phyloP scores from a whole-genome alignment of 202 grass and related monocot genomes.

The Elaeis oleifera region DNA sequence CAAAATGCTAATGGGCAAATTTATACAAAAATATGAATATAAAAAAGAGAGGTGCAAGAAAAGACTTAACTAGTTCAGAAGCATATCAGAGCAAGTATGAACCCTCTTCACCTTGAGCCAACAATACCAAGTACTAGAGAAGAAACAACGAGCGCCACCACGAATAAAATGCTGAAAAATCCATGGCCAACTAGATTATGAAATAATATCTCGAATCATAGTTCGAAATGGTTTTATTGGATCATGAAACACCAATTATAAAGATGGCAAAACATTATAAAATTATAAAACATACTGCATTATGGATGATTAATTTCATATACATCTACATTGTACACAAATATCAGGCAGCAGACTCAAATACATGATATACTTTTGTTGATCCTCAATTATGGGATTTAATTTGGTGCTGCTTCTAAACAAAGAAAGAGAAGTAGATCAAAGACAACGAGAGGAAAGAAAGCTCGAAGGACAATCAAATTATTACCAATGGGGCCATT shows the following conservation, averaged over 20 bases:
- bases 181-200: neutral
- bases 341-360: too few species aligned
- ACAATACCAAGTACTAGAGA: slow-evolving; percentile 25
- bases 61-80: neutral
- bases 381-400: too few species aligned
- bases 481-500: slow-evolving; percentile 55
- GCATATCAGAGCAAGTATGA: neutral
- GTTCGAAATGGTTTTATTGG: too few species aligned
- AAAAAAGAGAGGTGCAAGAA: too few species aligned
- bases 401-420: slow-evolving; percentile 7
- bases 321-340: too few species aligned
- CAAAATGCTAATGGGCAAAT: too few species aligned
- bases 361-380: too few species aligned
- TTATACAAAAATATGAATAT: too few species aligned
- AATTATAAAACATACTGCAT: too few species aligned
- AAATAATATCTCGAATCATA: neutral
- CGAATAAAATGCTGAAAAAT: slow-evolving; percentile 76
- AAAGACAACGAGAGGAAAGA: slow-evolving; percentile 47
- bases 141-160: slow-evolving; percentile 95
- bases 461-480: slow-evolving; percentile 44
- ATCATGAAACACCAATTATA: too few species aligned
- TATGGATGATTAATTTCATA: too few species aligned
- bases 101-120: neutral
- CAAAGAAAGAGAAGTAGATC: slow-evolving; percentile 42
- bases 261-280: too few species aligned